Evolutionary conservation across 805 yeast genomes (phyloP), one percentile per base, ranked within the genome.

Genomic region (Candida wancherniae): DNA sequence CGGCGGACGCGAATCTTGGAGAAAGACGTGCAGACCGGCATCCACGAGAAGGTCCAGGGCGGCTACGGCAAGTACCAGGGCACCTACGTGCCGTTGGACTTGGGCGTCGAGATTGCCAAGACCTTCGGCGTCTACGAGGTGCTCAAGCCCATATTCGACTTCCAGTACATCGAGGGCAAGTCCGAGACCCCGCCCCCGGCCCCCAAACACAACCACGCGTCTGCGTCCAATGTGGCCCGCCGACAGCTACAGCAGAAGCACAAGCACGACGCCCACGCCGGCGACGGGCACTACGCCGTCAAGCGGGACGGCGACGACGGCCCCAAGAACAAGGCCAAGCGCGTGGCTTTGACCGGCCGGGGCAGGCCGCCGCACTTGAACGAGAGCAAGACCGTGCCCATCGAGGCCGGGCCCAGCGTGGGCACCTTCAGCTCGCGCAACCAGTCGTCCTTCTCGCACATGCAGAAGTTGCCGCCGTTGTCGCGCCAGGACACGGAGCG

Each of bases 11-110:
- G 78, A 37, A 66, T 77, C 29, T 69, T 80, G 37, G 86, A 80
- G 39, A 67, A 68, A 40, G 84, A 78, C 42, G 76, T 77, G 24
- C 73, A 68, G 35, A 69, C 75, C 5, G 80, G 82, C n/a, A 62
- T 59, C 20, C 80, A 76, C 48, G 87, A 80, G 45, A 79, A 78
- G 45, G 78, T 79, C 15, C 83, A 78, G 52, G 84, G 84, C 20
- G 85, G 84, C 1, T 74, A 77, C 40, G 84, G 84, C n/a, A 75
- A 76, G 45, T 77, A 75, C 53, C 84, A 75, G 37, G 71, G 71
- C 3, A 66, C 71, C 3, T 66, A 64, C 35, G 70, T 66, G 7
- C 71, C 71, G 1, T 53, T 65, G 29, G 57, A 59, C 10, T 32
- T 62, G 15, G 71, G 71, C 2, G 58, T 46, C 6, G 65, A 61